Evolutionary conservation across 192 early-diverging fungal species (phyloP).

Genomic region (Backusella psychrophila): DNA sequence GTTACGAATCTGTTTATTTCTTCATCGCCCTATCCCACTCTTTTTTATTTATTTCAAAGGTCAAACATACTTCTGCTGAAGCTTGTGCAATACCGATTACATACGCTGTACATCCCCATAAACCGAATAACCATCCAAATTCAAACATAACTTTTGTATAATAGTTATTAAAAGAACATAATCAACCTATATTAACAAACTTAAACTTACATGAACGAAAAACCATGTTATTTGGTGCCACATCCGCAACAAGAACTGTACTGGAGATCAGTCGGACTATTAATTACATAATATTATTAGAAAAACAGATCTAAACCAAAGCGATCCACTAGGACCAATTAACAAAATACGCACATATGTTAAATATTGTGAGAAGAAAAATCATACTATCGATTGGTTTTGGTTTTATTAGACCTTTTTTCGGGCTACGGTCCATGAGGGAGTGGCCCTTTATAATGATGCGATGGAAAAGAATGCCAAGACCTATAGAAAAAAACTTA

Average conservation of each 20-base stretch:
- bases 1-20: no score
- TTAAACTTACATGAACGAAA: conserved; percentile 2
- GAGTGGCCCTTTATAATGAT: conserved; percentile 16
- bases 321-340: conserved; percentile 5
- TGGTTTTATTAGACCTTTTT: conserved; percentile 19
- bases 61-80: no score
- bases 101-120: conserved; percentile 21
- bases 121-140: conserved; percentile 27
- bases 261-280: conserved; percentile 20
- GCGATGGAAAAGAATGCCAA: conserved; percentile 9
- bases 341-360: neutral
- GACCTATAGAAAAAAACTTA: no score
- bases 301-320: neutral
- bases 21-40: no score
- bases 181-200: no score
- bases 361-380: neutral
- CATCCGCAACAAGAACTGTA: conserved; percentile 22
- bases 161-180: no score
- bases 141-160: conserved; percentile 20
- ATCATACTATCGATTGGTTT: conserved; percentile 29
- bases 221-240: conserved; percentile 20
- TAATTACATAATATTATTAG: neutral
- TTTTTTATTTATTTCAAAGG: no score
- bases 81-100: neutral
- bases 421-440: neutral